Evolutionary conservation across 441 rosid genomes (phyloP).

Genomic region (Populus hybrid): DNA sequence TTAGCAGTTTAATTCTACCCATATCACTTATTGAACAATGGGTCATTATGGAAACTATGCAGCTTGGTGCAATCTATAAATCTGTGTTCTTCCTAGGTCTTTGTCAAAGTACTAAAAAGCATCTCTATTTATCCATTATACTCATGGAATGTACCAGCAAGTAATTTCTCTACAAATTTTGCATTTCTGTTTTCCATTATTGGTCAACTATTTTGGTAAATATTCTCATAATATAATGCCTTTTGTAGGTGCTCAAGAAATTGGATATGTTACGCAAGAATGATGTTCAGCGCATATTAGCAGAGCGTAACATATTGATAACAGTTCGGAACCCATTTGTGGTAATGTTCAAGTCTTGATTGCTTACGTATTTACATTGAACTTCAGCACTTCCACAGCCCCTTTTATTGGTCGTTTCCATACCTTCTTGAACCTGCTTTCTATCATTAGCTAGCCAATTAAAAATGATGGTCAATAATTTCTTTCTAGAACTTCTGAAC

Average conservation of each 20-base stretch:
- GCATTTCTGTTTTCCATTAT: neutral
- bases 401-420: neutral
- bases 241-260: constrained; percentile 70
- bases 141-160: neutral
- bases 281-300: constrained; percentile 75
- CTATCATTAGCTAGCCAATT: neutral
- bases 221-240: constrained; percentile 18
- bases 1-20: neutral
- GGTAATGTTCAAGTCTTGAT: constrained; percentile 39
- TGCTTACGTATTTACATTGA: constrained; percentile 4
- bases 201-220: neutral
- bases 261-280: constrained; percentile 83
- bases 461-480: constrained; percentile 9
- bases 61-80: neutral
- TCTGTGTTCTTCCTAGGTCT: neutral
- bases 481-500: constrained; percentile 8
- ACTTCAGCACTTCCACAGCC: neutral
- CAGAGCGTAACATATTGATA: constrained; percentile 79
- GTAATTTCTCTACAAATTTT: neutral
- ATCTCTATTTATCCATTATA: neutral
- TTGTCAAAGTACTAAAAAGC: neutral
- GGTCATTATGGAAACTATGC: neutral
- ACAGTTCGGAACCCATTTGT: constrained; percentile 88
- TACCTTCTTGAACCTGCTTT: neutral
- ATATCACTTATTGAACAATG: neutral